These are phyloP conservation scores for Ceratocystis cacaofunesta DNA, from an alignment of 2,329 filamentous ascomycete genomes.

Conservation along the genomic window DNA sequence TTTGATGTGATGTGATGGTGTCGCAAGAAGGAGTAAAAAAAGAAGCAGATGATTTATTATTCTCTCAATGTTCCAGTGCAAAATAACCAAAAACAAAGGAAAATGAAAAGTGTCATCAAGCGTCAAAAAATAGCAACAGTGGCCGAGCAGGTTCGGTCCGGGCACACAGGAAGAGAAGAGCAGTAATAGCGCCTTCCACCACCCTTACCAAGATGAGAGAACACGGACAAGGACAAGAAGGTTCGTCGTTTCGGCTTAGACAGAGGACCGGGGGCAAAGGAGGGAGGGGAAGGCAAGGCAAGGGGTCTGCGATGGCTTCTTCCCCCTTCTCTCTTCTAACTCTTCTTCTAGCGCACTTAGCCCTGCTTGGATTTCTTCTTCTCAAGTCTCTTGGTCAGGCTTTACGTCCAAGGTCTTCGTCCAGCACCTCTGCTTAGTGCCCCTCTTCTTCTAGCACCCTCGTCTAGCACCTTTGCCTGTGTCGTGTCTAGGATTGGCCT, in stretches of 20 bases:
- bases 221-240: neutral
- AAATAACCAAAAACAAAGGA: constrained; percentile 2
- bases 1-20: constrained; percentile 2
- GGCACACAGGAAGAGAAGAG: neutral
- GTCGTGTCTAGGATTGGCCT: too few species aligned
- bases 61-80: neutral
- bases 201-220: too few species aligned
- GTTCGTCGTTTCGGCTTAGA: neutral
- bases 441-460: too few species aligned
- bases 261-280: too few species aligned
- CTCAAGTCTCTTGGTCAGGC: too few species aligned
- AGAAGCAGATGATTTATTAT: neutral
- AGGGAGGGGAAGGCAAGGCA: neutral
- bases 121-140: neutral
- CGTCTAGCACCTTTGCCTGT: too few species aligned
- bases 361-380: too few species aligned
- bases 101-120: constrained; percentile 6
- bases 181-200: neutral
- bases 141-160: neutral
- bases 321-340: neutral
- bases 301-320: neutral
- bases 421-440: too few species aligned
- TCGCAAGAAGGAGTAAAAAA: neutral
- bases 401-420: too few species aligned
- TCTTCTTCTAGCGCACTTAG: too few species aligned